phyloP scores from a whole-genome alignment of 73 alveolate genomes.

The Urostyla sp. region DNA sequence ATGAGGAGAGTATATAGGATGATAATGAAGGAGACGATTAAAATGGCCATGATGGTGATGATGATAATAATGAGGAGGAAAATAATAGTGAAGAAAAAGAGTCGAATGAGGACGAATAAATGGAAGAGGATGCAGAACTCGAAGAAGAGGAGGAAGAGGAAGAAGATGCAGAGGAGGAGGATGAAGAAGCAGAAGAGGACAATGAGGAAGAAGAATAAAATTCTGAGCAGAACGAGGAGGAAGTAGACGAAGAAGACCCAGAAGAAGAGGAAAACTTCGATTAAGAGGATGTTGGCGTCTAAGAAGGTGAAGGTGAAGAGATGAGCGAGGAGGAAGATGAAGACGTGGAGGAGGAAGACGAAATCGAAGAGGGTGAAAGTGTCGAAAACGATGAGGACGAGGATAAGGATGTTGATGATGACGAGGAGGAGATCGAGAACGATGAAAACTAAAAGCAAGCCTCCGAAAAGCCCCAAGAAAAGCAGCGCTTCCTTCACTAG shows the following conservation, averaged over 20 bases:
- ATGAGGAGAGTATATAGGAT: no score
- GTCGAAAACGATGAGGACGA: neutral
- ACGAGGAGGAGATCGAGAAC: neutral
- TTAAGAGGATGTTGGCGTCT: neutral
- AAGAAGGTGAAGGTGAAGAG: neutral
- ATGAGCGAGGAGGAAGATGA: neutral
- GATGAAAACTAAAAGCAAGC: neutral
- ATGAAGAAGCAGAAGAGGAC: neutral
- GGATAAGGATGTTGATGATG: neutral
- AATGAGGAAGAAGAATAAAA: neutral
- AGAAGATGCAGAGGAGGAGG: neutral
- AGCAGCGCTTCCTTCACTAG: constrained; percentile 1
- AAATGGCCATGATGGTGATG: no score
- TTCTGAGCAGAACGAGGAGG: neutral
- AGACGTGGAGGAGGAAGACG: neutral
- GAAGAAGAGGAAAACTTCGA: neutral
- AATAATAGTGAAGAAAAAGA: no score
- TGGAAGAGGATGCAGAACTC: no score
- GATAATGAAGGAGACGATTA: no score
- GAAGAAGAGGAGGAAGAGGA: constrained; percentile 35
- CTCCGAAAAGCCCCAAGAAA: neutral
- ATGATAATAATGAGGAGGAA: no score
- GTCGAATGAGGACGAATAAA: no score
- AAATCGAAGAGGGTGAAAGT: neutral
- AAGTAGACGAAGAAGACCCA: neutral